These are phyloP conservation scores for Apiospora sp. DNA, from an alignment of 2,329 filamentous ascomycete species.

Conservation along the genomic window DNA sequence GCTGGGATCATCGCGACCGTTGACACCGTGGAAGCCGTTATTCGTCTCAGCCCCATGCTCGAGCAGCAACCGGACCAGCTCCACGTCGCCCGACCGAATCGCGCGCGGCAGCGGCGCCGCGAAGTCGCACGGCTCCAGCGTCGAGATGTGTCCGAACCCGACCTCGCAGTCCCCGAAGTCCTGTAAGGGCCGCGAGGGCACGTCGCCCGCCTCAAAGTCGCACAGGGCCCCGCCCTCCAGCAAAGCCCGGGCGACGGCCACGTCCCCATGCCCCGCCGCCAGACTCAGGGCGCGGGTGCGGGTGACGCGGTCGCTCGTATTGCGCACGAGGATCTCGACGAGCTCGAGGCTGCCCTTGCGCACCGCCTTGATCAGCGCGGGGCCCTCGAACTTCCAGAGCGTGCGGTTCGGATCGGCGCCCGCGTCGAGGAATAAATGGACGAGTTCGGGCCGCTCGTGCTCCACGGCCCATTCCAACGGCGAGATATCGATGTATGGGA, in stretches of 20 bases:
- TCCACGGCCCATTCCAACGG: conserved; percentile 25
- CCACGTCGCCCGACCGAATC: background rate
- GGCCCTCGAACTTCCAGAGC: background rate
- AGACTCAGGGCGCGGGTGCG: conserved; percentile 15
- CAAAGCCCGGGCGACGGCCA: background rate
- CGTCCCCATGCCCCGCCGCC: background rate
- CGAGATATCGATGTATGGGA: background rate
- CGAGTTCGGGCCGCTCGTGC: conserved; percentile 8
- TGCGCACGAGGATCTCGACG: background rate
- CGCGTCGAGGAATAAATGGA: background rate
- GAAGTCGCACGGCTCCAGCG: background rate
- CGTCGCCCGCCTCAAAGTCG: conserved; percentile 19
- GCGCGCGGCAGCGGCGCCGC: conserved; percentile 14
- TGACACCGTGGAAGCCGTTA: conserved; percentile 9
- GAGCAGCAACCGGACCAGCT: background rate
- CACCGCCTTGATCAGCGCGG: conserved; percentile 12
- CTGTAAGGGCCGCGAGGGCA: background rate
- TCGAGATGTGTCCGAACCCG: background rate
- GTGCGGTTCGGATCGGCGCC: conserved; percentile 19
- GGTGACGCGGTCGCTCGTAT: background rate
- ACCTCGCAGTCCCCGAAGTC: background rate
- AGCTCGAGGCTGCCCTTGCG: background rate
- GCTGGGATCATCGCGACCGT: too few relatives aligned
- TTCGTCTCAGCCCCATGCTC: conserved; percentile 1
- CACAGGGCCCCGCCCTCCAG: conserved; percentile 1